Base-by-base conservation (phyloP, 495 filamentous ascomycete genomes). In the Penicillium maclennaniae region DNA sequence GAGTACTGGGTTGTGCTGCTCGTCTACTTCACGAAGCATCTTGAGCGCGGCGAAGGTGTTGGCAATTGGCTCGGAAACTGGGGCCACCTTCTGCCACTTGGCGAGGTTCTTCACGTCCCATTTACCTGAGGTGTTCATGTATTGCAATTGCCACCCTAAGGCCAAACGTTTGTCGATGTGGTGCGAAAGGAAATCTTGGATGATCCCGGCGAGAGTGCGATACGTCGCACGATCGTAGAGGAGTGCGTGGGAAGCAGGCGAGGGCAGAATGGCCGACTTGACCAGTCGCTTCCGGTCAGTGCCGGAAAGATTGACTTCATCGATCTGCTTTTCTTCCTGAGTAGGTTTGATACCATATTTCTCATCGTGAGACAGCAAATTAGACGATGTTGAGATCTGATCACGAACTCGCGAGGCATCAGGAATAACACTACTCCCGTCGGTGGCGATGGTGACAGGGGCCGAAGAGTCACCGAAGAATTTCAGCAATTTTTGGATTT, bases 51-150 rank as follows among this genome's bases (percentile, higher is more conserved):
- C 81, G 66, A 96, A 95, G 15, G 87, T 75, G 26, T 84, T 82
- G 12, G 69, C 75, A 43, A 97, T 92, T 6, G 85, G 83, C 20
- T 79, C 76, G 1, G 89, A 93, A 19, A 96, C 88, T 2, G 91
- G 86, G 8, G 71, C 67, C 0, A 95, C 86, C 26, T 82, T 80
- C 58, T 87, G 78, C 92, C 92, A 97, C 60, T 97, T 97, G 50
- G 78, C 84, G 12, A 96, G 82, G 67, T 97, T 97, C 75, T 97
- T 97, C 52, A 97, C 89, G 65, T 96, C 92, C 92, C 92, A 97
- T 72, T 97, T 97, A 12, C 92, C 91, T 49, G 88, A 88, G 3
- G 85, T 88, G 36, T 85, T 87, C 21, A 97, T 80, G 65, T 90
- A 83, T 60, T 90, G 86, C 16, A 97, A 74, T 71, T 97, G 92